Evolutionary conservation across 192 early-diverging fungal genomes (phyloP).

Genomic region (Umbelopsis sp.): DNA sequence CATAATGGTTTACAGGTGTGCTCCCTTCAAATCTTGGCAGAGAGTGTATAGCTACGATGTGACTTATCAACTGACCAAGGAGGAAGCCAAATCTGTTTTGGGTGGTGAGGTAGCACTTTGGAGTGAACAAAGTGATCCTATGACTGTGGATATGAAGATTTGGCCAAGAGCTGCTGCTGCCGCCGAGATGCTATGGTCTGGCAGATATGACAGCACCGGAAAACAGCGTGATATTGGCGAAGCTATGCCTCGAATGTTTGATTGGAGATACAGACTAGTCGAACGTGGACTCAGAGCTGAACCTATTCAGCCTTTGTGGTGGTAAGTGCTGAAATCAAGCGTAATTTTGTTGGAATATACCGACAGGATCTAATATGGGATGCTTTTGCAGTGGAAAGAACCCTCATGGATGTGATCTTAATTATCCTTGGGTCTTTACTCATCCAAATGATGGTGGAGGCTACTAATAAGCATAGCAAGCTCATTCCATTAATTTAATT

Average conservation of each 20-base stretch:
- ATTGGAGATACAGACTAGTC: constrained; percentile 73
- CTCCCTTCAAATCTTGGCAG: constrained; percentile 77
- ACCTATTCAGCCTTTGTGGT: constrained; percentile 63
- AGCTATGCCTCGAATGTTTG: constrained; percentile 65
- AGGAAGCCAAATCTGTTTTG: constrained; percentile 58
- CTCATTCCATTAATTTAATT: neutral
- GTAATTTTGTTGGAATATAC: neutral
- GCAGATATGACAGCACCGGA: constrained; percentile 41
- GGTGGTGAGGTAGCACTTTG: constrained; percentile 78
- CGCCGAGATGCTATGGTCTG: constrained; percentile 61
- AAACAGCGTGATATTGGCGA: constrained; percentile 57
- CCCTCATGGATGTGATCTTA: constrained; percentile 29
- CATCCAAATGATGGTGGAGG: constrained; percentile 5
- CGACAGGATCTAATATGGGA: neutral
- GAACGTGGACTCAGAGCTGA: constrained; percentile 65
- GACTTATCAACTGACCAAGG: constrained; percentile 49
- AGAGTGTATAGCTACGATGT: constrained; percentile 73
- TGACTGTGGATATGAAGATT: constrained; percentile 63
- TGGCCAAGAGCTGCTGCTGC: constrained; percentile 76
- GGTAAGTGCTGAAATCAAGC: constrained; percentile 18
- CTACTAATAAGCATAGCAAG: neutral
- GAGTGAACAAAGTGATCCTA: constrained; percentile 71
- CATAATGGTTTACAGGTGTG: constrained; percentile 53
- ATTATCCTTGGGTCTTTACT: constrained; percentile 6
- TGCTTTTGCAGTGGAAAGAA: constrained; percentile 17